A percentile compares a stretch with the other conserved stretches of the same genome.
Conservation (phyloP, 2,329 filamentous ascomycete species). For the Colletotrichum sp. region DNA sequence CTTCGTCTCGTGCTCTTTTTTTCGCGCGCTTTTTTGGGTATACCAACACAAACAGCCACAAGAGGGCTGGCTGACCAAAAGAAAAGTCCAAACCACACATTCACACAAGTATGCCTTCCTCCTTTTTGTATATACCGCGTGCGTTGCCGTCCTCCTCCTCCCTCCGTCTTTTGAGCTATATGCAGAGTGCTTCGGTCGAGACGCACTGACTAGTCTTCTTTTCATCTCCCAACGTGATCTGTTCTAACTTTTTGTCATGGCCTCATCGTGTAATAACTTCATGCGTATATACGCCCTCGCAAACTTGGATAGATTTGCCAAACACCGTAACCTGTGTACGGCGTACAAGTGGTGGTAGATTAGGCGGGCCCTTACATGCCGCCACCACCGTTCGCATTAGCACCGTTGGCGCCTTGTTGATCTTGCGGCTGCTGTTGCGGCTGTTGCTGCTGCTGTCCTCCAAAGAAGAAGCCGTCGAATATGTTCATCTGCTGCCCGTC, state of each 20-base stretch:
- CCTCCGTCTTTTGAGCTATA: background rate
- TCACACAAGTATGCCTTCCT: background rate
- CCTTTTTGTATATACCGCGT: background rate
- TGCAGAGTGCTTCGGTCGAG: background rate
- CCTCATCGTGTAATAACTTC: background rate
- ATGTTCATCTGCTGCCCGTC: constrained; percentile 67
- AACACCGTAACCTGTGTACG: background rate
- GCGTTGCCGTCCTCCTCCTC: background rate
- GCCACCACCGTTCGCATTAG: background rate
- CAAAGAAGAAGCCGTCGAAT: constrained; percentile 78
- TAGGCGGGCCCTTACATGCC: background rate
- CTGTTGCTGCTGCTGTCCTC: constrained; percentile 47
- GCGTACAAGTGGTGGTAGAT: background rate
- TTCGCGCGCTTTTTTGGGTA: background rate
- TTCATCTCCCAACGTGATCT: background rate
- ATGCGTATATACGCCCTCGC: background rate
- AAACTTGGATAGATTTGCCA: background rate
- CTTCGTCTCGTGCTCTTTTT: background rate
- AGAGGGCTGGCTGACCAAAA: background rate
- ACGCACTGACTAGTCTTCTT: background rate
- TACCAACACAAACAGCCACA: background rate
- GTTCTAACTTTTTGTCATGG: background rate
- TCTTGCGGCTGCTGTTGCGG: background rate
- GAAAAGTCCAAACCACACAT: background rate
- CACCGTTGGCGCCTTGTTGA: constrained; percentile 20